Conservation (phyloP, 2,329 filamentous ascomycete species). For the Exophiala oligosperma region DNA sequence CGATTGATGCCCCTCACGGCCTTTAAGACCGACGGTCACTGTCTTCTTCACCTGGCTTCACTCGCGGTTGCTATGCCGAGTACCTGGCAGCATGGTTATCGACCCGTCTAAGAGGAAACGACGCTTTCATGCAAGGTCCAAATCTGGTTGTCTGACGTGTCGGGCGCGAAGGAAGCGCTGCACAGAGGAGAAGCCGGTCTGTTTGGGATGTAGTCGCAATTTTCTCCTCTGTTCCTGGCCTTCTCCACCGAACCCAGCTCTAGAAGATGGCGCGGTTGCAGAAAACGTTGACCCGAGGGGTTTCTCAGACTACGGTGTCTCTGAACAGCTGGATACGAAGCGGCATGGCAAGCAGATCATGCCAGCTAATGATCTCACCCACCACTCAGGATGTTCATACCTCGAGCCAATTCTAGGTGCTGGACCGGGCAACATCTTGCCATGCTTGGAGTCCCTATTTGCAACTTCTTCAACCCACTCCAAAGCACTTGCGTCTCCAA, state of each 20-base stretch:
- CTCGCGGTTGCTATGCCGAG: too few relatives aligned
- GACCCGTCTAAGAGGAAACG: not conserved
- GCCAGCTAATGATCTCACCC: too few relatives aligned
- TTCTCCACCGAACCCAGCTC: too few relatives aligned
- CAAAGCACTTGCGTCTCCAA: not conserved
- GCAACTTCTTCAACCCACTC: not conserved
- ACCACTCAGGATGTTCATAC: too few relatives aligned
- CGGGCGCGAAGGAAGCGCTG: not conserved
- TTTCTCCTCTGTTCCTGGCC: constrained; percentile 1
- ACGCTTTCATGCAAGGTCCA: not conserved
- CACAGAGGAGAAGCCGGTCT: constrained; percentile 1
- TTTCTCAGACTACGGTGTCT: too few relatives aligned
- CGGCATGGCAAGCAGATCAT: too few relatives aligned
- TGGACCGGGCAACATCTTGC: too few relatives aligned
- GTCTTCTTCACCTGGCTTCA: too few relatives aligned
- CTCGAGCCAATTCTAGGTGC: too few relatives aligned
- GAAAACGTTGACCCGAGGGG: not conserved
- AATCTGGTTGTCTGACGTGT: not conserved
- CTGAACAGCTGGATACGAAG: too few relatives aligned
- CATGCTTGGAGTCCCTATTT: not conserved
- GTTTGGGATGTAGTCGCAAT: not conserved
- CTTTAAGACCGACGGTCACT: not conserved
- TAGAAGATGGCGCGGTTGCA: not conserved
- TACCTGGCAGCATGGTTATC: not conserved
- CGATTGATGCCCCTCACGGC: too few relatives aligned